Base-by-base conservation (phyloP, 352 stramenopile genomes). In the Globisporangium middletonii region DNA sequence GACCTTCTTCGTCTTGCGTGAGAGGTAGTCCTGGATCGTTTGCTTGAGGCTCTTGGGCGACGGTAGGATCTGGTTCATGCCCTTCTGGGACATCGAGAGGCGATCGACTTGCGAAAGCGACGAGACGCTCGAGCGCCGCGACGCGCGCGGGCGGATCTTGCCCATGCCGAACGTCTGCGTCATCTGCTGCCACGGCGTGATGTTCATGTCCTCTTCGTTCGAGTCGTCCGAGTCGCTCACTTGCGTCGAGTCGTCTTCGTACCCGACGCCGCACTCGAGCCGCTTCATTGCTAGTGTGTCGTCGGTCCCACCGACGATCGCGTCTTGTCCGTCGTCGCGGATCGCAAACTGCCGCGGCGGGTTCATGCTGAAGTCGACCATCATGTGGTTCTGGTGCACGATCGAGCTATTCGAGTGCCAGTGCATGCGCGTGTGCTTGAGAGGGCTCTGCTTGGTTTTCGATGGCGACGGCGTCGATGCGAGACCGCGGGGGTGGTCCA, bases 141-240 rank as follows among this genome's bases (percentile, higher is more conserved):
- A 65, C 2, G 69, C 73, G 18, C 70, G 65, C 43, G 65, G 62
- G 18, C 60, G 57, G 4, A 71, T 60, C 50, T 83, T 82, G n/a
- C 67, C 68, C 71, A 92, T 92, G 30, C 82, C 79, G 38, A 92
- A 89, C 6, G 79, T 92, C 45, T 89, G 80, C 1, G 82, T 92
- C 79, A 92, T 92, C 62, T 92, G 82, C 50, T 92, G 82, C 82
- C 82, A 92, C 18, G 80, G 82, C 0, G 82, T 90, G 77, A 92
- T 87, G 27, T 59, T 80, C 68, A 88, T 82, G 50, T 92, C 78
- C 55, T 83, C 78, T 33, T 92, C 82, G 28, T 76, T 88, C 23
- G 76, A 88, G 28, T 89, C 77, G 37, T 84, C 79, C 26, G 77
- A 92, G 65, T 92, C 82, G 50, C 82, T 92, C n/a, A 88, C 75